A percentile compares a stretch with the other conserved stretches of the same genome.
These are phyloP conservation scores for Xylaria curta DNA, from an alignment of 495 filamentous ascomycete genomes.

Conservation along the genomic window DNA sequence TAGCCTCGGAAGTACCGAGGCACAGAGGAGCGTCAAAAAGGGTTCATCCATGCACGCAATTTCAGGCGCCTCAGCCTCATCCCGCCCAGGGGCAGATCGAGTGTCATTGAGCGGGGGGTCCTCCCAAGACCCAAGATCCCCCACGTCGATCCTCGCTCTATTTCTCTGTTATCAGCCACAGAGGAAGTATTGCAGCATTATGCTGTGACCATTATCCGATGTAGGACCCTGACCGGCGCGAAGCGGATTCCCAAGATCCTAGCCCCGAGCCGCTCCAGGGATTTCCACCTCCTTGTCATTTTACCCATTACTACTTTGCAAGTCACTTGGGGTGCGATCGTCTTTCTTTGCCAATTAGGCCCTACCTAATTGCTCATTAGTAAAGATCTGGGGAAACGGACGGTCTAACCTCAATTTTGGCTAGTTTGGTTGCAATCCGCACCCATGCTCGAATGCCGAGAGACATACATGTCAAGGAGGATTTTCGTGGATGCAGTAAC, in stretches of 20 bases:
- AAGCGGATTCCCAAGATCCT: slow-evolving; percentile 22
- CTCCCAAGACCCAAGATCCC: slow-evolving; percentile 8
- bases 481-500: not conserved
- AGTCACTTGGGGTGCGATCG: not conserved
- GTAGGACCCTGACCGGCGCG: not conserved
- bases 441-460: slow-evolving; percentile 14
- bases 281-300: not conserved
- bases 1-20: slow-evolving; percentile 20
- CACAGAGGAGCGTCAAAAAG: not conserved
- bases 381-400: slow-evolving; percentile 28
- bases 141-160: slow-evolving; percentile 17
- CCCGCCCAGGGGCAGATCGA: slow-evolving; percentile 17
- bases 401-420: slow-evolving; percentile 2
- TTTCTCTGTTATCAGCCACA: slow-evolving; percentile 5
- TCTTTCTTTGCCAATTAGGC: slow-evolving; percentile 10
- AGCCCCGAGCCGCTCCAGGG: slow-evolving; percentile 11
- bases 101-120: slow-evolving; percentile 6
- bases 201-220: not conserved
- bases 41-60: slow-evolving; percentile 22
- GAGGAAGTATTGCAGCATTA: not conserved
- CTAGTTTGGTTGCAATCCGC: not conserved
- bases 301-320: not conserved
- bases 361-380: not conserved
- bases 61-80: slow-evolving; percentile 25
- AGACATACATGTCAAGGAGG: not conserved